These are phyloP conservation scores for Cutaneotrichosporon cavernicola DNA, from an alignment of 1,284 basidiomycete genomes.

Conservation along the genomic window DNA sequence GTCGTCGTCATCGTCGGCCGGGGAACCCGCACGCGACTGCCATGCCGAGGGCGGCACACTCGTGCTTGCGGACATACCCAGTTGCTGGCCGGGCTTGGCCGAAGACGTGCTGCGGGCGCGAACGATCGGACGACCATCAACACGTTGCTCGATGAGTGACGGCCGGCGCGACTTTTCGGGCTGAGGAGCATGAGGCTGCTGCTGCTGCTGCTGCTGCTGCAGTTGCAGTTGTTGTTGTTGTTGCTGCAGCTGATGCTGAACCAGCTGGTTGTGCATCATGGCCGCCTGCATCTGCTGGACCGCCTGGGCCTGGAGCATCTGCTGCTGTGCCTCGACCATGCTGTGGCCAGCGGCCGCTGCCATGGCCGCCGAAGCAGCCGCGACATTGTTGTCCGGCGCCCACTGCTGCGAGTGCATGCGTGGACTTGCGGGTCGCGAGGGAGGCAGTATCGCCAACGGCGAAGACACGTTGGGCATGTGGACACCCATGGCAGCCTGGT, in stretches of 20 bases:
- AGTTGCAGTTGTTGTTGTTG: conserved; percentile 37
- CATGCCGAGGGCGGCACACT: conserved; percentile 47
- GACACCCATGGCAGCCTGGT: conserved; percentile 28
- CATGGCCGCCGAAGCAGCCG: conserved; percentile 19
- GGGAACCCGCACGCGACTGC: conserved; percentile 43
- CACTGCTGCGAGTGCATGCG: conserved; percentile 17
- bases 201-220: conserved; percentile 19
- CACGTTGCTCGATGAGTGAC: conserved; percentile 30
- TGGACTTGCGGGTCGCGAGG: conserved; percentile 40
- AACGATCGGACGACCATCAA: conserved; percentile 44
- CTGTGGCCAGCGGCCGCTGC: conserved; percentile 13
- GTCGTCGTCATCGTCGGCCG: conserved; percentile 39
- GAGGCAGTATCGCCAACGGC: conserved; percentile 41
- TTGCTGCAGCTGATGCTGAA: conserved; percentile 18
- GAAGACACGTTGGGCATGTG: conserved; percentile 49
- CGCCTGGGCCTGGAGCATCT: conserved; percentile 15
- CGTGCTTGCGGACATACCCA: conserved; percentile 24
- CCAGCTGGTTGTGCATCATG: conserved; percentile 18
- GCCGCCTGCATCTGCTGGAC: conserved; percentile 13
- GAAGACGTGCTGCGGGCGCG: conserved; percentile 44
- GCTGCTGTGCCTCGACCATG: conserved; percentile 10
- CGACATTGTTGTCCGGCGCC: conserved; percentile 17
- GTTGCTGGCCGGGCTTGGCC: conserved; percentile 29
- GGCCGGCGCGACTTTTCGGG: conserved; percentile 20
- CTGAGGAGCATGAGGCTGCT: conserved; percentile 17